These are phyloP conservation scores for Aspergillus cristatus DNA, from an alignment of 495 filamentous ascomycete species.

Conservation along the genomic window DNA sequence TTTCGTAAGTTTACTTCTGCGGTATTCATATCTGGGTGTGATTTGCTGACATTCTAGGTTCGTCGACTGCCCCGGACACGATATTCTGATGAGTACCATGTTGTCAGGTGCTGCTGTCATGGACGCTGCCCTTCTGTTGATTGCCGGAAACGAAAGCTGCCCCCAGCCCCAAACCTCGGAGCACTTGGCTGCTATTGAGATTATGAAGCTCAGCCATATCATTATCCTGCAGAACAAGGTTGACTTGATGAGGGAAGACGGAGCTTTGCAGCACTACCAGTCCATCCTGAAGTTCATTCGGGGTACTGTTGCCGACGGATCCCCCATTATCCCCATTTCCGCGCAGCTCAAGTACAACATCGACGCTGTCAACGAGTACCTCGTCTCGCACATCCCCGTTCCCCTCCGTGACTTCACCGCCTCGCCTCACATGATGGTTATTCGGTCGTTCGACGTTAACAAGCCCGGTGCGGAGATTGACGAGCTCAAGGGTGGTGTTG, in stretches of 20 bases:
- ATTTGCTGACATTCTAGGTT: conserved; percentile 44
- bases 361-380: conserved; percentile 90
- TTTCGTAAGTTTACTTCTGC: conserved; percentile 64
- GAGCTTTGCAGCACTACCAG: conserved; percentile 83
- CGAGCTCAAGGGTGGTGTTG: conserved; percentile 96
- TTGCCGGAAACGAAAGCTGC: conserved; percentile 97
- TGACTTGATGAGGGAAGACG: conserved; percentile 91
- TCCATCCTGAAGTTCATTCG: conserved; percentile 96
- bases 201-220: conserved; percentile 97
- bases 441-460: conserved; percentile 98
- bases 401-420: conserved; percentile 80
- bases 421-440: conserved; percentile 95
- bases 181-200: conserved; percentile 96
- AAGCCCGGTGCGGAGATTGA: conserved; percentile 99
- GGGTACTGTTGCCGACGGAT: conserved; percentile 91
- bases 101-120: conserved; percentile 98
- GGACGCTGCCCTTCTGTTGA: conserved; percentile 93
- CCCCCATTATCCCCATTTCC: conserved; percentile 95
- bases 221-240: conserved; percentile 99
- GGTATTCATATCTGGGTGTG: conserved; percentile 1
- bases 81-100: conserved; percentile 99
- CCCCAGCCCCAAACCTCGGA: conserved; percentile 99
- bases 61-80: conserved; percentile 98
- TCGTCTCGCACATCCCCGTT: conserved; percentile 87
- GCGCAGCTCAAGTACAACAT: conserved; percentile 99